Percentiles rank a stretch among this genome's conserved stretches.
Conservation (phyloP, 2,329 filamentous ascomycete genomes). For the Rachicladosporium sp. region DNA sequence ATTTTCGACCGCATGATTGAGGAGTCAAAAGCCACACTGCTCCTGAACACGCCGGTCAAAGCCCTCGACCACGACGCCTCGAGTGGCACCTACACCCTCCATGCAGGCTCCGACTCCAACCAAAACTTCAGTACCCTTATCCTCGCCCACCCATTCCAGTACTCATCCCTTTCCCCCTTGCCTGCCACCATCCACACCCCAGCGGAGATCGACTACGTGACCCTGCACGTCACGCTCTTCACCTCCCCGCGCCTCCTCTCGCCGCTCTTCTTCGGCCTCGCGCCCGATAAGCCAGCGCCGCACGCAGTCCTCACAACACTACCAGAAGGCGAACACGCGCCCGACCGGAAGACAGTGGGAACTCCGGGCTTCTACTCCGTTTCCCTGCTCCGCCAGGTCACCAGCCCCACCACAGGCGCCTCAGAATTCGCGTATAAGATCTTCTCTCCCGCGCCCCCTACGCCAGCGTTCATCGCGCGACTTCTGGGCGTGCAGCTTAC, state of each 20-base stretch:
- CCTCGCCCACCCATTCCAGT: slow-evolving; percentile 74
- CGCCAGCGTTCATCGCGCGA: slow-evolving; percentile 33
- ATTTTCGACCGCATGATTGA: slow-evolving; percentile 79
- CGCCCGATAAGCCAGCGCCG: slow-evolving; percentile 47
- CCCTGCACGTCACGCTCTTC: slow-evolving; percentile 81
- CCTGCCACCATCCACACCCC: slow-evolving; percentile 38
- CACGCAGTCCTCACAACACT: slow-evolving; percentile 75
- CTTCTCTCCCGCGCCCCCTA: slow-evolving; percentile 45
- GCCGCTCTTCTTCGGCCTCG: slow-evolving; percentile 58
- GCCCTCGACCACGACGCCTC: not conserved
- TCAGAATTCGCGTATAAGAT: slow-evolving; percentile 53
- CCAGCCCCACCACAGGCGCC: slow-evolving; percentile 33
- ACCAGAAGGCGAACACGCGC: slow-evolving; percentile 42
- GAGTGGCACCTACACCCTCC: not conserved
- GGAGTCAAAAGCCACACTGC: slow-evolving; percentile 47
- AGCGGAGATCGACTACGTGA: slow-evolving; percentile 72
- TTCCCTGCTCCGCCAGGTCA: slow-evolving; percentile 54
- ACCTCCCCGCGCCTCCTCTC: slow-evolving; percentile 63
- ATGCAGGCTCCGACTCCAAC: slow-evolving; percentile 2
- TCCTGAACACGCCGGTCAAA: slow-evolving; percentile 55
- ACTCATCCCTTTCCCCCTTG: slow-evolving; percentile 43
- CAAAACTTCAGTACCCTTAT: slow-evolving; percentile 46
- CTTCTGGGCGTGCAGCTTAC: slow-evolving; percentile 33
- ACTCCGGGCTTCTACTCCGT: slow-evolving; percentile 75
- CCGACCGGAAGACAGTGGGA: slow-evolving; percentile 48